These are phyloP conservation scores for Centaurea solstitialis DNA, from an alignment of 129 eudicot species.

Conservation along the genomic window DNA sequence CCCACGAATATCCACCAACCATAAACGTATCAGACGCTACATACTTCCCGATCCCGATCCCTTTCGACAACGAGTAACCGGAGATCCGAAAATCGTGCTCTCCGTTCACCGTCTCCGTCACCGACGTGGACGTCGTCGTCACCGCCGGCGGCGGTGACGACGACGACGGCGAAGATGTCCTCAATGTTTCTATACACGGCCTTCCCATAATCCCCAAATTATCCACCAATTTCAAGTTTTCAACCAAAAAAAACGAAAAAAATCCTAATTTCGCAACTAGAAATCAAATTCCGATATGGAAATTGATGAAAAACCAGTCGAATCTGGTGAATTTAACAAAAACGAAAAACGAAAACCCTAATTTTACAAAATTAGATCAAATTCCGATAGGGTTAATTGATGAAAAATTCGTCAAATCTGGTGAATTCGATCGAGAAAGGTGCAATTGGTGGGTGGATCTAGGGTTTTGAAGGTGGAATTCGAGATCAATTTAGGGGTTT, in stretches of 20 bases:
- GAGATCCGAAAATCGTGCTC: conserved; percentile 72
- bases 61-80: conserved; percentile 73
- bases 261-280: not conserved
- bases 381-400: not conserved
- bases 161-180: conserved; percentile 42
- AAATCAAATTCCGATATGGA: not conserved
- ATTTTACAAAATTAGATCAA: not conserved
- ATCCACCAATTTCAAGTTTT: not conserved
- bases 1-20: conserved; percentile 85
- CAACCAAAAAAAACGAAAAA: not conserved
- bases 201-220: conserved; percentile 52
- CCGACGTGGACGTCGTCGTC: conserved; percentile 51
- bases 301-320: not conserved
- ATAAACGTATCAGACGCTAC: conserved; percentile 68
- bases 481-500: not conserved
- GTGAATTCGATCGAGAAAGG: conserved; percentile 7
- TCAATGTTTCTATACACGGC: conserved; percentile 34
- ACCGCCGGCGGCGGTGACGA: conserved; percentile 23
- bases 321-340: not conserved
- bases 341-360: not conserved
- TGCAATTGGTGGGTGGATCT: not conserved
- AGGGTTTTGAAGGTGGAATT: conserved; percentile 3
- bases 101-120: conserved; percentile 73
- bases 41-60: conserved; percentile 79
- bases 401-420: not conserved